Evolutionary conservation across 306 rosid genomes (phyloP), one percentile per base, ranked within the genome.

Genomic region (Fagus sylvatica): DNA sequence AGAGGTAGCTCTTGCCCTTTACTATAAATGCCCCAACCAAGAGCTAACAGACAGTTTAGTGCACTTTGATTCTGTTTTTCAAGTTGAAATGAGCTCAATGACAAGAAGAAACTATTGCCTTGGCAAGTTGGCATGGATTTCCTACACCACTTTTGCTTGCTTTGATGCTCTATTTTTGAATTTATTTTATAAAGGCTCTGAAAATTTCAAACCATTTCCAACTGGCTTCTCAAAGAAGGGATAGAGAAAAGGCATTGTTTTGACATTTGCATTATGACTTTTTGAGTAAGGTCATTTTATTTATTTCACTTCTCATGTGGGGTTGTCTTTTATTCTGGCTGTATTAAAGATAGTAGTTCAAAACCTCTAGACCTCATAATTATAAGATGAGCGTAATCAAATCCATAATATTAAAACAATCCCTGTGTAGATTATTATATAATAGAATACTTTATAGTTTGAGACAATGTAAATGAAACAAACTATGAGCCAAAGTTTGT

Each of bases 11-110:
- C 59, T 83, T 74, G 30, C 86, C 87, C 87, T 87, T 84, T 62
- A 80, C 79, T 33, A 73, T 76, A 82, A 85, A 80, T 82, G 73
- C 85, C 85, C 82, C 87, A 78, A 83, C 93, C 90, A 92, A 89
- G 70, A 73, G 80, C 88, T 84, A 89, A 75, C 84, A 83, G 86
- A 89, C 93, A 88, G 78, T 83, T 73, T 68, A 33, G 76, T 65
- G 84, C 76, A 74, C 83, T 79, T 76, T 75, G 77, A 71, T 78
- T 81, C 88, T 67, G 60, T 76, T 89, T 91, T 92, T 85, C 81
- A 81, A 84, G 82, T 81, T 76, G 76, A 76, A 80, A 46, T 72
- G 59, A 30, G 82, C 76, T 67, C 72, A 55, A 74, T 74, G 96
- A 85, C 95, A 87, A 83, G 87, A 75, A 83, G 89, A 88, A 85